Base-by-base conservation (phyloP, 1,139 yeast species). In the Diutina ranongensis region DNA sequence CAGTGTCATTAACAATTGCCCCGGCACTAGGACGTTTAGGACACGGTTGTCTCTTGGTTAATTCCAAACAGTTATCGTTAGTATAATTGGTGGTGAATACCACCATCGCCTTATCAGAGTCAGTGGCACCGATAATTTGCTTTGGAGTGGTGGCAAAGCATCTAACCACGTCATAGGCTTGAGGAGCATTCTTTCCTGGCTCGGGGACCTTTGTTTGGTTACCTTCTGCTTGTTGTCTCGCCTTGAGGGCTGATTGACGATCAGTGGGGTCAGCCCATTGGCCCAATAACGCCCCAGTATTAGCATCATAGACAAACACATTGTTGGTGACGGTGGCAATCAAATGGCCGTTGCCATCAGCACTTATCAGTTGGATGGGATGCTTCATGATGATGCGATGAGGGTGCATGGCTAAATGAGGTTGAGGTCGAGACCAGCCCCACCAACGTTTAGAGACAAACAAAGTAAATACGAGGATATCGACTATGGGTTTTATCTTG, bases 11-110 rank as follows among this genome's bases (percentile, higher is more conserved):
- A 8, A 82, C 72, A 3, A 80, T 63, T n/a, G 86, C 71, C 15
- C 87, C 68, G 1, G 95, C 81, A 52, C 88, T 82, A 10, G 97
- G 97, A 60, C 97, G 78, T 63, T 92, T 92, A 22, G 96, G 87
- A 57, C 87, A 80, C 7, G 76, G 72, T 57, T 87, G 89, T 58
- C 94, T 78, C 55, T 84, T 83, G 44, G 74, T 56, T 32, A 80
- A 59, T n/a, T 57, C 58, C 45, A 84, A 65, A 4, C 51, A 16
- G 35, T 54, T 59, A 12, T 12, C 15, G 5, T 25, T 5, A 10
- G 28, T 7, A 31, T 31, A 31, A 49, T 72, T 67, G 21, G 80
- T 53, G 40, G 63, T 56, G 51, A 85, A 80, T 9, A 86, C 71
- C n/a, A 81, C 69, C 13, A 81, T 80, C 2, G 94, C 79, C 61